These are phyloP conservation scores for Podaxis carcinomalis DNA, from an alignment of 768 basidiomycete genomes.

Conservation along the genomic window DNA sequence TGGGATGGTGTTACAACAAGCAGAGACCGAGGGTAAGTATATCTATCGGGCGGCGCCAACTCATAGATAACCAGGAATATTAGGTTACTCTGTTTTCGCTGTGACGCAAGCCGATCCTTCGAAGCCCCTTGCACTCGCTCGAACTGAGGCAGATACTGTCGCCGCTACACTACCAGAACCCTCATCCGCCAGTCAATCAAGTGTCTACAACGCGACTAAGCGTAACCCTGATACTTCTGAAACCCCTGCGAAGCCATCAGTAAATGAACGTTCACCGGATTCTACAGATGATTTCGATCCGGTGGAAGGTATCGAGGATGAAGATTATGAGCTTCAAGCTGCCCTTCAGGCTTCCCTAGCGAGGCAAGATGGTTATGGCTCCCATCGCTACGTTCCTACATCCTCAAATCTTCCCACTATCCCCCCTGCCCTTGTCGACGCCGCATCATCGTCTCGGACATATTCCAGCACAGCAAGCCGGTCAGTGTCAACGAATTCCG, in stretches of 20 bases:
- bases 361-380: neutral
- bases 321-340: constrained; percentile 84
- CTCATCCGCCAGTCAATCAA: constrained; percentile 23
- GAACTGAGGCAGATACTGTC: constrained; percentile 67
- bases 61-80: neutral
- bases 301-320: constrained; percentile 57
- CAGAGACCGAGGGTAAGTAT: constrained; percentile 72
- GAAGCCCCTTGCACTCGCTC: constrained; percentile 50
- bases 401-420: neutral
- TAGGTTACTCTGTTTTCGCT: constrained; percentile 81
- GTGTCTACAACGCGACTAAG: constrained; percentile 3
- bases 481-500: constrained; percentile 16
- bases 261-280: constrained; percentile 7
- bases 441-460: constrained; percentile 2
- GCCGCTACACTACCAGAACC: constrained; percentile 61
- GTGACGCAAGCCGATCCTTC: constrained; percentile 61
- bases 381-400: neutral
- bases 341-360: constrained; percentile 79
- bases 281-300: constrained; percentile 16
- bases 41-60: neutral
- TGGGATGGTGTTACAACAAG: constrained; percentile 81
- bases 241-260: neutral
- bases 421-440: constrained; percentile 12
- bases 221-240: neutral
- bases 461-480: neutral